Evolutionary conservation across 1,139 yeast genomes (phyloP).

Genomic region (Pichia sp.): DNA sequence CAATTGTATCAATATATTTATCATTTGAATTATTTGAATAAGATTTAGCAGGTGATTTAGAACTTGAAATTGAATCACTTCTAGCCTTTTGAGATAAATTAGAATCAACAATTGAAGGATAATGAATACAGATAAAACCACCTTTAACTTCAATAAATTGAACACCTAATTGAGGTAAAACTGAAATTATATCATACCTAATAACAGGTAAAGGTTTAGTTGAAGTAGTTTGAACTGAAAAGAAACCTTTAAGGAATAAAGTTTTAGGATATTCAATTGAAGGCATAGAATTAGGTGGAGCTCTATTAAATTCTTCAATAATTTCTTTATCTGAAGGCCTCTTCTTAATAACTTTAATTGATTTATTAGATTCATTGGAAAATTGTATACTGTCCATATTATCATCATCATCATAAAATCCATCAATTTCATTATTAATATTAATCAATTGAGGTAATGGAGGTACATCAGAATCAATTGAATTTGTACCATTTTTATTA

Average conservation of each 20-base stretch:
- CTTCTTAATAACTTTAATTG: constrained; percentile 15
- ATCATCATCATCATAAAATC: constrained; percentile 62
- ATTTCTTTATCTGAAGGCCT: constrained; percentile 56
- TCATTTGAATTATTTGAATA: constrained; percentile 2
- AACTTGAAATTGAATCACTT: constrained; percentile 3
- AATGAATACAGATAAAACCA: constrained; percentile 81
- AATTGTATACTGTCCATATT: constrained; percentile 31
- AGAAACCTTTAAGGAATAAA: constrained; percentile 85
- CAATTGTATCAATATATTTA: constrained; percentile 9
- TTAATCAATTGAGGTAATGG: constrained; percentile 39
- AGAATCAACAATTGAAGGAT: constrained; percentile 36
- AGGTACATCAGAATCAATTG: constrained; percentile 32
- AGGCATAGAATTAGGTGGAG: constrained; percentile 81
- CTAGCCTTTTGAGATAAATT: constrained; percentile 2
- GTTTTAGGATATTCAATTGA: constrained; percentile 92
- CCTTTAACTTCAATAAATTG: constrained; percentile 87
- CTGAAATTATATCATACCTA: constrained; percentile 75
- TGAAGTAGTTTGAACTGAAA: constrained; percentile 92
- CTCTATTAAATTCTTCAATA: constrained; percentile 57
- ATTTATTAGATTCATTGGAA: constrained; percentile 18
- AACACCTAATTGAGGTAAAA: constrained; percentile 70
- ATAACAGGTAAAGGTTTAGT: constrained; percentile 87
- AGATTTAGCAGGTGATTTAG: constrained; percentile 10
- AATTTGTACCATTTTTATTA: constrained; percentile 27
- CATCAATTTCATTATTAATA: constrained; percentile 30